These are phyloP conservation scores for Trypanosoma caninum DNA, from an alignment of 208 protist genomes.

Conservation along the genomic window DNA sequence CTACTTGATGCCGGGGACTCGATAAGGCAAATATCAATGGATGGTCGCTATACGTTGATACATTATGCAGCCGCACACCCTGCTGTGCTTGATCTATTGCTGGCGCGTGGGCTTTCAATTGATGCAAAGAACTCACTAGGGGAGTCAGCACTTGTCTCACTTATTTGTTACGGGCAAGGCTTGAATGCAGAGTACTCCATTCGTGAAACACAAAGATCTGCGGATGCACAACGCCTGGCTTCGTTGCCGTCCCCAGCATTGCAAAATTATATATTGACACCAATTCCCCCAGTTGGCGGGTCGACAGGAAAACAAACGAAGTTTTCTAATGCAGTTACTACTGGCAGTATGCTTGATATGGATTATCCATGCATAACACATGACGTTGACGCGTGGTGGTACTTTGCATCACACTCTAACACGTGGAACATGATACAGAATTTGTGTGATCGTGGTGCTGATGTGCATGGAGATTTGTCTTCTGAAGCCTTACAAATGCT, in stretches of 20 bases:
- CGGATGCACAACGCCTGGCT: slow-evolving; percentile 31
- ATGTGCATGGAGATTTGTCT: slow-evolving; percentile 17
- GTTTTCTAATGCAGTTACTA: not conserved
- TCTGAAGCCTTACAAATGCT: not conserved
- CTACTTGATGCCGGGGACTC: slow-evolving; percentile 60
- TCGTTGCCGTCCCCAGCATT: slow-evolving; percentile 36
- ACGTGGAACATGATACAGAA: slow-evolving; percentile 28
- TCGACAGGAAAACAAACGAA: not conserved
- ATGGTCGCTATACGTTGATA: slow-evolving; percentile 84
- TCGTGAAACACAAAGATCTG: slow-evolving; percentile 23
- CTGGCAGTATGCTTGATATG: slow-evolving; percentile 4
- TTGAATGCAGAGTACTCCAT: slow-evolving; percentile 52
- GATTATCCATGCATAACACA: slow-evolving; percentile 2
- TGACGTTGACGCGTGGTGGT: slow-evolving; percentile 25
- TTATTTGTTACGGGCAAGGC: slow-evolving; percentile 72
- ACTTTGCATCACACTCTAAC: slow-evolving; percentile 17
- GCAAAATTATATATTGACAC: slow-evolving; percentile 77
- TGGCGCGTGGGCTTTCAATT: slow-evolving; percentile 53
- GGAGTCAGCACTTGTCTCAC: slow-evolving; percentile 61
- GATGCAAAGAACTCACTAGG: slow-evolving; percentile 66
- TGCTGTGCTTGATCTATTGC: slow-evolving; percentile 19
- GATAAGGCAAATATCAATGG: slow-evolving; percentile 49
- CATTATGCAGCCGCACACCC: slow-evolving; percentile 81
- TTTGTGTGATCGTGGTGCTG: slow-evolving; percentile 18
- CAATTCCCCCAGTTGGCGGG: slow-evolving; percentile 21